A percentile compares a stretch with the other conserved stretches of the same genome.
These are phyloP conservation scores for Mortierella sp. DNA, from an alignment of 371 early-diverging fungal genomes.

Conservation along the genomic window DNA sequence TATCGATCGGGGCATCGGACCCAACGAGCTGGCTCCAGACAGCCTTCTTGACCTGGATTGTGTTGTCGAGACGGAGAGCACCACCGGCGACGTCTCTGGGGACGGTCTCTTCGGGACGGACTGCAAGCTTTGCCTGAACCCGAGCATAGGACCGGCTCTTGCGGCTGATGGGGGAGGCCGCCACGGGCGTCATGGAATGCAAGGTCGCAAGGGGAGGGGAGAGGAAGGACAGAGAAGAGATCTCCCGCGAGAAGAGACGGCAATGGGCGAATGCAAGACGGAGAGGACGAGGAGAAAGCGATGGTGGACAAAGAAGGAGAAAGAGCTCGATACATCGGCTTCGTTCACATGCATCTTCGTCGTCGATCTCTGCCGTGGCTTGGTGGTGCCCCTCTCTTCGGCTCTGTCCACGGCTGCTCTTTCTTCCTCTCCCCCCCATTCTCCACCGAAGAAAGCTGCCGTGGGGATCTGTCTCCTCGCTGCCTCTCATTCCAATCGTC, in stretches of 20 bases:
- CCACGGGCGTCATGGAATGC: constrained; percentile 18
- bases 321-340: neutral
- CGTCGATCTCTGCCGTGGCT: too few relatives aligned
- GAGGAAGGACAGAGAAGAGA: neutral
- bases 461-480: too few relatives aligned
- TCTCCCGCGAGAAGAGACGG: neutral
- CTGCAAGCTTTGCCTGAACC: constrained; percentile 33
- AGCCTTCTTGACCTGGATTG: constrained; percentile 41
- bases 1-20: constrained; percentile 5
- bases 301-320: neutral
- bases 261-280: neutral
- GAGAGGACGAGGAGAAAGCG: constrained; percentile 1
- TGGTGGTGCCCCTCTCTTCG: too few relatives aligned
- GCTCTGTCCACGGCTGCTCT: too few relatives aligned
- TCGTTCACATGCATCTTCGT: too few relatives aligned
- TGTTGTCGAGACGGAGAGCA: constrained; percentile 27
- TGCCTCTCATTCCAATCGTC: too few relatives aligned
- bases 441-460: too few relatives aligned
- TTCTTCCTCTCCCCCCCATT: too few relatives aligned
- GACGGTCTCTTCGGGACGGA: constrained; percentile 44
- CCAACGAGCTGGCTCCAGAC: constrained; percentile 42
- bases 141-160: constrained; percentile 12
- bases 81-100: constrained; percentile 11
- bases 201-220: neutral
- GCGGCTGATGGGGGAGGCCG: constrained; percentile 3